Conservation (phyloP, 2,329 filamentous ascomycete species). For the Botrytis cinerea region DNA sequence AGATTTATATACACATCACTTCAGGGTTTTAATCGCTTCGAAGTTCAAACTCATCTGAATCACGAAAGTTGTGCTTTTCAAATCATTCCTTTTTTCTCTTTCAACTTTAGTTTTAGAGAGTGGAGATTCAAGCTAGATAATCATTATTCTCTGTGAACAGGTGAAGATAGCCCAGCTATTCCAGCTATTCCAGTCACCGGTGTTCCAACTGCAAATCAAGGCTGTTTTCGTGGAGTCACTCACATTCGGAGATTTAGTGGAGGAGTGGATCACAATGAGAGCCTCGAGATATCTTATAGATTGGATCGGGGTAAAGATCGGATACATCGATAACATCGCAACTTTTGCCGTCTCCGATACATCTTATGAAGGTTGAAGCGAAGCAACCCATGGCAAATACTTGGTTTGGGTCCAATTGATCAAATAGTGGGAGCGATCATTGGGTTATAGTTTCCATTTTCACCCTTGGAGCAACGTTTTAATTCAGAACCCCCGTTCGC, state of each 20-base stretch:
- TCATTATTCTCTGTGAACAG: not conserved
- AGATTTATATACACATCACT: conserved; percentile 34
- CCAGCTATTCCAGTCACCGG: not conserved
- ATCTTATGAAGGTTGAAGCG: conserved; percentile 2
- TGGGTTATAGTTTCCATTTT: conserved; percentile 20
- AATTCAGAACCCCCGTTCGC: conserved; percentile 7
- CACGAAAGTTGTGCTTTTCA: not conserved
- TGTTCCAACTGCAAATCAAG: not conserved
- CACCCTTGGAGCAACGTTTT: not conserved
- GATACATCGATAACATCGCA: conserved; percentile 15
- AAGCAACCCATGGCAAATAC: not conserved
- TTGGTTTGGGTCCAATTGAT: not conserved
- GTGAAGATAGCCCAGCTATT: not conserved
- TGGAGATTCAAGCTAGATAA: conserved; percentile 25
- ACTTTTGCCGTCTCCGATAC: conserved; percentile 16
- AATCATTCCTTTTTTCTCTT: not conserved
- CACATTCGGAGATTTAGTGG: conserved; percentile 33
- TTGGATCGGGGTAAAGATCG: conserved; percentile 19
- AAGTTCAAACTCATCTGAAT: conserved; percentile 4
- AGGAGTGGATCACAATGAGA: conserved; percentile 27
- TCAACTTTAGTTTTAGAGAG: not conserved
- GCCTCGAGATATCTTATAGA: conserved; percentile 15
- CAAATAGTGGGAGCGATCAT: conserved; percentile 17
- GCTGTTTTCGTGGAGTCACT: conserved; percentile 27
- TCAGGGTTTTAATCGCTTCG: conserved; percentile 6